Evolutionary conservation across 805 yeast species (phyloP).

Genomic region (Wickerhamomyces silvicola): DNA sequence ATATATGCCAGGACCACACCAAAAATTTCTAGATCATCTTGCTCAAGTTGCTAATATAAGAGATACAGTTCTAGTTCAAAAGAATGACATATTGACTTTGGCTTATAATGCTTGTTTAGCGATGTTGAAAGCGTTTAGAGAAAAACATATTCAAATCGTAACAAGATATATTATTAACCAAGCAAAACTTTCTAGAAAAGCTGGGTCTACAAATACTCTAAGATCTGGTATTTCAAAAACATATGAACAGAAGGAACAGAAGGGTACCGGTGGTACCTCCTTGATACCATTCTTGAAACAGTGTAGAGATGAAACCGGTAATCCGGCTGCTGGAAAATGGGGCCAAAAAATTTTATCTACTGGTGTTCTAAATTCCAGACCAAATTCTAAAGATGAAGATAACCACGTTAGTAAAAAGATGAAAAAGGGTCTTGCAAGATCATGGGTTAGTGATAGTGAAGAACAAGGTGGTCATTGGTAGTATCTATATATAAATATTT

Average conservation of each 20-base stretch:
- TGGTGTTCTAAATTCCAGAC: conserved; percentile 31
- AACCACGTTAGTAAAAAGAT: conserved; percentile 17
- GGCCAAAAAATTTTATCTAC: conserved; percentile 66
- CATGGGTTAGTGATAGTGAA: conserved; percentile 22
- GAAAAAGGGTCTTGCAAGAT: conserved; percentile 28
- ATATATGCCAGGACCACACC: conserved; percentile 88
- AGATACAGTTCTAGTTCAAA: conserved; percentile 49
- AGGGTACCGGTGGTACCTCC: conserved; percentile 94
- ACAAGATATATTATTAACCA: conserved; percentile 81
- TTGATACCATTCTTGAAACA: conserved; percentile 88
- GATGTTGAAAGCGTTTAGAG: conserved; percentile 82
- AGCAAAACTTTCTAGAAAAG: conserved; percentile 48
- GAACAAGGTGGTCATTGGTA: conserved; percentile 28
- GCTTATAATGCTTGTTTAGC: conserved; percentile 88
- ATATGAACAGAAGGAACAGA: conserved; percentile 45
- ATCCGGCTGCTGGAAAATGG: conserved; percentile 90
- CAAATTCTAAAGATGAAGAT: conserved; percentile 5
- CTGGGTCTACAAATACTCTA: conserved; percentile 52
- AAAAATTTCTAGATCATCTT: conserved; percentile 61
- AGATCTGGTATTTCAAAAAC: conserved; percentile 55
- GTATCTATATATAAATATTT: neutral
- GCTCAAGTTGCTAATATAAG: conserved; percentile 53
- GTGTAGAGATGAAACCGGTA: conserved; percentile 94
- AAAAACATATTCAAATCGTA: conserved; percentile 89
- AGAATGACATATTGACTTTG: conserved; percentile 50